phyloP scores from a whole-genome alignment of 306 rosid species.

The Macrotyloma uniflorum region DNA sequence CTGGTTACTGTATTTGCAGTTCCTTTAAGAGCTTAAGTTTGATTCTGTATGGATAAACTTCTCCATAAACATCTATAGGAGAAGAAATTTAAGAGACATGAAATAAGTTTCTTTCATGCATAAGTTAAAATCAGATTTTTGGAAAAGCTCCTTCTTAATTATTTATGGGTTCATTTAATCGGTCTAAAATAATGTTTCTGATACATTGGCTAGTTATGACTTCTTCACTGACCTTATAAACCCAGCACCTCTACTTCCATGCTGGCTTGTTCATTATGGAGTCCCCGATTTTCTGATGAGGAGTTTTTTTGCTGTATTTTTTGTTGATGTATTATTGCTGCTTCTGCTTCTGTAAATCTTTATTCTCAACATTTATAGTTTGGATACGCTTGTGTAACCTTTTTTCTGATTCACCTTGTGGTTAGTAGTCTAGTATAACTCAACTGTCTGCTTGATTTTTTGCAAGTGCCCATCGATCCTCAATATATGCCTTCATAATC shows the following conservation, averaged over 20 bases:
- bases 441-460: slow-evolving; percentile 28
- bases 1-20: not conserved
- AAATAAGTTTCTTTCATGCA: no score
- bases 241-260: not conserved
- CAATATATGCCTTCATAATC: slow-evolving; percentile 52
- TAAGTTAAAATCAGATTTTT: not conserved
- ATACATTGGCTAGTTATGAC: slow-evolving; percentile 3
- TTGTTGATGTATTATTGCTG: slow-evolving; percentile 3
- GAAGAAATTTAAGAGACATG: not conserved
- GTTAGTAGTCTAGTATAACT: slow-evolving; percentile 17
- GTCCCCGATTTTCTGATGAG: slow-evolving; percentile 3
- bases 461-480: not conserved
- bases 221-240: slow-evolving; percentile 1
- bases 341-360: not conserved
- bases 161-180: not conserved
- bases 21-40: not conserved
- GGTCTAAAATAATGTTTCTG: not conserved
- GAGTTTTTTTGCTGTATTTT: not conserved
- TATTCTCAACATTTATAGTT: not conserved
- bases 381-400: slow-evolving; percentile 5
- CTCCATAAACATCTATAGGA: not conserved
- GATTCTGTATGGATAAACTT: not conserved
- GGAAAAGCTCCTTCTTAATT: not conserved
- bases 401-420: slow-evolving; percentile 10
- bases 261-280: slow-evolving; percentile 20